Conservation (phyloP, 441 rosid species). For the Eruca vesicaria region DNA sequence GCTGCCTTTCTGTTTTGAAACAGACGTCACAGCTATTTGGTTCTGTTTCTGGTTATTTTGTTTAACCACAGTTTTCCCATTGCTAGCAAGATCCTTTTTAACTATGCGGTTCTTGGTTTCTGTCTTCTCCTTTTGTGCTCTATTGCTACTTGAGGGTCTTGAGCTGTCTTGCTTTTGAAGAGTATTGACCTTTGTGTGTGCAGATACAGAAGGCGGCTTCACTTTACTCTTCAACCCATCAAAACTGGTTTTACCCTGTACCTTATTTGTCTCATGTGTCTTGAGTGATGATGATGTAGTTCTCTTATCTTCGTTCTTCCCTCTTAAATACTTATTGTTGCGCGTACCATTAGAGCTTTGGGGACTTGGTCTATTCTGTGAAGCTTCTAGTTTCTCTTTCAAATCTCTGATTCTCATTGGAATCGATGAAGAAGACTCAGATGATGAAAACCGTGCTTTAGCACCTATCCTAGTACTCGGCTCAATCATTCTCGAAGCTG, state of each 20-base stretch:
- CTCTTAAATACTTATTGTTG: constrained; percentile 35
- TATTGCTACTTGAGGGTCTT: constrained; percentile 31
- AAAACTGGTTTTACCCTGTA: constrained; percentile 37
- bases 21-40: constrained; percentile 36
- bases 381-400: constrained; percentile 80
- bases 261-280: constrained; percentile 25
- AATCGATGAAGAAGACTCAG: constrained; percentile 54
- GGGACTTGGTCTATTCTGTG: constrained; percentile 43
- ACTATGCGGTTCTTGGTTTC: constrained; percentile 32
- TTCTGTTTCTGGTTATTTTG: constrained; percentile 88
- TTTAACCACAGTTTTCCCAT: constrained; percentile 44
- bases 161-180: constrained; percentile 47
- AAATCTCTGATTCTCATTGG: constrained; percentile 72
- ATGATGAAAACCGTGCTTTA: constrained; percentile 38
- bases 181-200: constrained; percentile 42
- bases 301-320: constrained; percentile 37
- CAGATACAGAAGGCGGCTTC: constrained; percentile 43
- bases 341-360: constrained; percentile 35
- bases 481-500: constrained; percentile 76
- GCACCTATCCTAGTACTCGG: constrained; percentile 50
- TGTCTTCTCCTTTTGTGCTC: constrained; percentile 44
- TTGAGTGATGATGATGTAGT: constrained; percentile 1
- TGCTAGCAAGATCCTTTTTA: constrained; percentile 28
- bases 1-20: constrained; percentile 44
- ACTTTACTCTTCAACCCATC: constrained; percentile 43